A percentile compares a stretch with the other conserved stretches of the same genome.
Conservation (phyloP, 108 stramenopile genomes). For the Cyclotella cryptica region DNA sequence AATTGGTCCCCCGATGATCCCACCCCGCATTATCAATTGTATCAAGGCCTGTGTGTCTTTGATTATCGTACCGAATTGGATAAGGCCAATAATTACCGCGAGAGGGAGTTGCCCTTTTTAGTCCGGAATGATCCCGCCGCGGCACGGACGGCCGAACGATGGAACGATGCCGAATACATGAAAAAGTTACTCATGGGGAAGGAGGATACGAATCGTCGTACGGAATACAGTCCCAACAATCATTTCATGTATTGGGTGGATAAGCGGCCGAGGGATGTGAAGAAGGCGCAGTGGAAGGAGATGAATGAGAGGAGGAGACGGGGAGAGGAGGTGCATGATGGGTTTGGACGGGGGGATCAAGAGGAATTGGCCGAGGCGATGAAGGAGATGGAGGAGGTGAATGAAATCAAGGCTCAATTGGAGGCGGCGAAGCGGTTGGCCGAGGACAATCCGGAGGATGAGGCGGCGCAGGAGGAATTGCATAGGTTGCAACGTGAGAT, state of each 20-base stretch:
- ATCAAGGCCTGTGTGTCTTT: constrained; percentile 86
- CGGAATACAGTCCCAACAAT: constrained; percentile 86
- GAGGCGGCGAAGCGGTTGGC: constrained; percentile 26
- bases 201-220: constrained; percentile 66
- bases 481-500: constrained; percentile 21
- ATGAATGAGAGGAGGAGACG: constrained; percentile 20
- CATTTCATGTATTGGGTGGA: constrained; percentile 97
- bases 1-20: constrained; percentile 78
- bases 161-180: constrained; percentile 88
- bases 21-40: constrained; percentile 47
- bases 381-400: constrained; percentile 27
- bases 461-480: constrained; percentile 29
- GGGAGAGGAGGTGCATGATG: constrained; percentile 43
- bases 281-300: constrained; percentile 26
- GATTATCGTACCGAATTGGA: constrained; percentile 82
- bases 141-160: constrained; percentile 78
- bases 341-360: constrained; percentile 50
- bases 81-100: constrained; percentile 88
- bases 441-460: constrained; percentile 36
- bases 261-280: constrained; percentile 40
- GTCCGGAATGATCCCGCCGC: constrained; percentile 93
- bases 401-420: constrained; percentile 17
- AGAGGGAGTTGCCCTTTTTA: constrained; percentile 95
- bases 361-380: constrained; percentile 41
- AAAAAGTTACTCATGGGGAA: constrained; percentile 64